Evolutionary conservation across 805 yeast genomes (phyloP).

Genomic region (Lipomyces chichibuensis): DNA sequence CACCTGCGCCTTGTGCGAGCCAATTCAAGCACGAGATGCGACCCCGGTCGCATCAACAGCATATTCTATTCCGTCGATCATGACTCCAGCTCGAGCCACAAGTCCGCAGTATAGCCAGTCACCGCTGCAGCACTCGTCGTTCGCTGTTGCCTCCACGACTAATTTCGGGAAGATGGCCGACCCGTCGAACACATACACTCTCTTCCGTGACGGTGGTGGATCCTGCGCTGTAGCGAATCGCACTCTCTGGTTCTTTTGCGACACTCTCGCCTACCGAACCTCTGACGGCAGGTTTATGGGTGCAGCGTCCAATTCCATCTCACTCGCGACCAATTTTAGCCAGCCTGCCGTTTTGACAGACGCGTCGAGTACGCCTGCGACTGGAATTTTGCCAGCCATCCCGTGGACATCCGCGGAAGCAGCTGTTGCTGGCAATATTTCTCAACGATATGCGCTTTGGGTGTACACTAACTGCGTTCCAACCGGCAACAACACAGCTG

Average conservation of each 20-base stretch:
- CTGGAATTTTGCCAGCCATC: constrained; percentile 12
- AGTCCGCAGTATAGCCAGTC: constrained; percentile 1
- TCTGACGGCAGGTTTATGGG: background rate
- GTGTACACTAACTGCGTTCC: constrained; percentile 29
- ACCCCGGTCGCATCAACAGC: constrained; percentile 7
- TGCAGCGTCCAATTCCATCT: constrained; percentile 7
- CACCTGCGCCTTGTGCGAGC: background rate
- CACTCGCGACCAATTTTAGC: constrained; percentile 15
- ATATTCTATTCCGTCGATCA: background rate
- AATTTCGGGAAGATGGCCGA: constrained; percentile 20
- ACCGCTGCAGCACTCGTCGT: background rate
- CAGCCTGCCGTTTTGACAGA: constrained; percentile 8
- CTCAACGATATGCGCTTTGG: constrained; percentile 16
- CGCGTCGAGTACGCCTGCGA: background rate
- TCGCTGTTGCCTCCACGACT: background rate
- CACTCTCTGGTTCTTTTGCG: constrained; percentile 22
- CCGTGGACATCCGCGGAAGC: constrained; percentile 18
- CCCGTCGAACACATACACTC: constrained; percentile 5
- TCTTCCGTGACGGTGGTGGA: constrained; percentile 28
- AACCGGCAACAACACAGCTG: constrained; percentile 15
- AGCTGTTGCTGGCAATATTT: background rate
- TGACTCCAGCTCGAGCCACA: background rate
- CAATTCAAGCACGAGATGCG: background rate
- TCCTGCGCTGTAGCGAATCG: constrained; percentile 18
- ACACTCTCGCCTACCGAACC: constrained; percentile 9